phyloP scores from a whole-genome alignment of 495 filamentous ascomycete genomes.

The Daldinia caldariorum region DNA sequence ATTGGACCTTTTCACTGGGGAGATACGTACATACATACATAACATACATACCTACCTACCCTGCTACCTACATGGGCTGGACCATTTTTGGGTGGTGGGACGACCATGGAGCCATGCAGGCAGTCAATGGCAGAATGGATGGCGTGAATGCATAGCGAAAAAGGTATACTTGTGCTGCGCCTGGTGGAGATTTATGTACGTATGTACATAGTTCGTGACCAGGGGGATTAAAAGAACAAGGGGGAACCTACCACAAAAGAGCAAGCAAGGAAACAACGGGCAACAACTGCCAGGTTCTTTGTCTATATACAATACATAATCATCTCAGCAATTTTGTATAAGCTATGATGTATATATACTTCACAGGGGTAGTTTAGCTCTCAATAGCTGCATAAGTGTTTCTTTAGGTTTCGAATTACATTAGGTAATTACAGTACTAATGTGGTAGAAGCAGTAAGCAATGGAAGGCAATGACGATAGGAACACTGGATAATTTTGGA shows the following conservation, averaged over 20 bases:
- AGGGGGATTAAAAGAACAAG: constrained; percentile 17
- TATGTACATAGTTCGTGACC: constrained; percentile 40
- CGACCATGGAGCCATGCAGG: constrained; percentile 48
- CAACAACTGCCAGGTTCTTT: constrained; percentile 4
- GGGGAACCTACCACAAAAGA: constrained; percentile 23
- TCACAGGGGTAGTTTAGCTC: not conserved
- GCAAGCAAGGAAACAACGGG: constrained; percentile 25
- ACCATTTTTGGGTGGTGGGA: constrained; percentile 36
- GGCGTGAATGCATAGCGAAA: constrained; percentile 33
- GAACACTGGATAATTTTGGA: constrained; percentile 8
- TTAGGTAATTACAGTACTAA: not conserved
- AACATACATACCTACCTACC: no score
- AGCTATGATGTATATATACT: not conserved
- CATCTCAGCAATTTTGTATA: no score
- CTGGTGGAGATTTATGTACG: constrained; percentile 29
- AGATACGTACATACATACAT: no score
- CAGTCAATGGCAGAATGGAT: constrained; percentile 44
- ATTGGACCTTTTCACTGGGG: constrained; percentile 14
- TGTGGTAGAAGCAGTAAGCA: constrained; percentile 29
- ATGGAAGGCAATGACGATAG: constrained; percentile 40
- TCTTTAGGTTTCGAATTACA: not conserved
- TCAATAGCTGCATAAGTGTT: not conserved
- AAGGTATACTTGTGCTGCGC: constrained; percentile 24
- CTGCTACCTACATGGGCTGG: not conserved
- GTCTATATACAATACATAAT: constrained; percentile 12